Percentiles rank a stretch among this genome's conserved stretches.
Conservation (phyloP, 2,329 filamentous ascomycete genomes). For the Colletotrichum tropicicola region DNA sequence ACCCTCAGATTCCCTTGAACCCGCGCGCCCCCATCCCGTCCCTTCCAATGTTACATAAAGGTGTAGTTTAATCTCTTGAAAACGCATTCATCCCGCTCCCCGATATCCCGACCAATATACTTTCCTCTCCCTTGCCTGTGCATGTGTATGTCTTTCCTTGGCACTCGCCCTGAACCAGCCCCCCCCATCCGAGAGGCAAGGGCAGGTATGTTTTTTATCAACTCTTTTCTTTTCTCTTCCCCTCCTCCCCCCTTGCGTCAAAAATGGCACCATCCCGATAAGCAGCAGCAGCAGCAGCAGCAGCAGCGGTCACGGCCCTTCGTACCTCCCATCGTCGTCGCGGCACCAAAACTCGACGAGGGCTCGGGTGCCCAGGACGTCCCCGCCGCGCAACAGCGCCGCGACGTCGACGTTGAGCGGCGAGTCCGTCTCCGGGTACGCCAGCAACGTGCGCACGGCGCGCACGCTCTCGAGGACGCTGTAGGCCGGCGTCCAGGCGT, state of each 20-base stretch:
- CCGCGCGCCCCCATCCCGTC: neutral
- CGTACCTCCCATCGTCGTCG: conserved; percentile 57
- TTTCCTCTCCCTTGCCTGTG: too few species aligned
- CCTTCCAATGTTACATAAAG: neutral
- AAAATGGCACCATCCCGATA: neutral
- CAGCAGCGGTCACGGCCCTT: conserved; percentile 41
- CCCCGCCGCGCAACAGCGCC: conserved; percentile 73
- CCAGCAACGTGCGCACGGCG: conserved; percentile 75
- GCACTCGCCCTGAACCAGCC: too few species aligned
- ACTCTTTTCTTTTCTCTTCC: neutral
- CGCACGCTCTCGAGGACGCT: conserved; percentile 80
- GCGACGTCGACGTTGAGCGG: conserved; percentile 85
- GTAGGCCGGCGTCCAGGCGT: conserved; percentile 87
- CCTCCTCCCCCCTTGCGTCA: neutral
- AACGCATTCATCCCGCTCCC: too few species aligned
- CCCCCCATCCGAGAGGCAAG: too few species aligned
- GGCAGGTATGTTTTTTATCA: too few species aligned
- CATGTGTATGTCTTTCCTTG: too few species aligned
- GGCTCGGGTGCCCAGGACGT: conserved; percentile 72
- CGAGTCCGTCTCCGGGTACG: conserved; percentile 74
- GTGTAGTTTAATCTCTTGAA: neutral
- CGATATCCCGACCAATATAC: too few species aligned
- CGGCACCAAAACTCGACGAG: conserved; percentile 77
- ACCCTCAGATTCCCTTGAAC: neutral
- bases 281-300: too few species aligned